Evolutionary conservation across 805 yeast genomes (phyloP).

Genomic region (Ogataea trehalophila): DNA sequence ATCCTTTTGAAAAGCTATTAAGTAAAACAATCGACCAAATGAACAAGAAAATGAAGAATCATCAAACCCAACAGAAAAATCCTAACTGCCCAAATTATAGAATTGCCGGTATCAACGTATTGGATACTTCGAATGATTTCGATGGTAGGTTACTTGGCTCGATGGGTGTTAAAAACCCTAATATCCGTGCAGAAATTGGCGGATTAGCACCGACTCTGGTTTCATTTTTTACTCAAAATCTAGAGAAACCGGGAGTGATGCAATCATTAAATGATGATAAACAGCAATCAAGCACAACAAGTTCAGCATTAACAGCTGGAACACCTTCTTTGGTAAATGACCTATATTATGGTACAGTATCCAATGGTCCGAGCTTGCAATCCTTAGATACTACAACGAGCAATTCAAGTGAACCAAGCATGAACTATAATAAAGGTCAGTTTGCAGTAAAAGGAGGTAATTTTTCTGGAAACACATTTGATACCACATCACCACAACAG

Average conservation of each 20-base stretch:
- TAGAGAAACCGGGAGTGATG: too few species aligned
- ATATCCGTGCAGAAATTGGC: neutral
- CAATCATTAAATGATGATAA: too few species aligned
- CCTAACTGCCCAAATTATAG: neutral
- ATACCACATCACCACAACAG: neutral
- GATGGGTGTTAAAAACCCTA: neutral
- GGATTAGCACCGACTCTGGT: neutral
- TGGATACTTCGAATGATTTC: conserved; percentile 5
- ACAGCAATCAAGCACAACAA: neutral
- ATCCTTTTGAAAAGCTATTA: conserved; percentile 19
- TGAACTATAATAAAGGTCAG: too few species aligned
- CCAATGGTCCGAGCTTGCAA: neutral
- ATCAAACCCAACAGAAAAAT: neutral
- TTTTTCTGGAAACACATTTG: too few species aligned
- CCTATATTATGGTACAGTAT: neutral
- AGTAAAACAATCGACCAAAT: conserved; percentile 16
- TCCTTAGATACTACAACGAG: neutral
- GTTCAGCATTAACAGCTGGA: neutral
- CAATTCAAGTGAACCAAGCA: too few species aligned
- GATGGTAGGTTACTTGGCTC: conserved; percentile 1
- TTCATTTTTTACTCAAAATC: too few species aligned
- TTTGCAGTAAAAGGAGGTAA: too few species aligned
- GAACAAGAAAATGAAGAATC: conserved; percentile 4
- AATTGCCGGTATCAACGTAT: conserved; percentile 13
- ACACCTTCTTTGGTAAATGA: neutral